These are phyloP conservation scores for Rosellinia necatrix DNA, from an alignment of 2,329 filamentous ascomycete species.

Conservation along the genomic window DNA sequence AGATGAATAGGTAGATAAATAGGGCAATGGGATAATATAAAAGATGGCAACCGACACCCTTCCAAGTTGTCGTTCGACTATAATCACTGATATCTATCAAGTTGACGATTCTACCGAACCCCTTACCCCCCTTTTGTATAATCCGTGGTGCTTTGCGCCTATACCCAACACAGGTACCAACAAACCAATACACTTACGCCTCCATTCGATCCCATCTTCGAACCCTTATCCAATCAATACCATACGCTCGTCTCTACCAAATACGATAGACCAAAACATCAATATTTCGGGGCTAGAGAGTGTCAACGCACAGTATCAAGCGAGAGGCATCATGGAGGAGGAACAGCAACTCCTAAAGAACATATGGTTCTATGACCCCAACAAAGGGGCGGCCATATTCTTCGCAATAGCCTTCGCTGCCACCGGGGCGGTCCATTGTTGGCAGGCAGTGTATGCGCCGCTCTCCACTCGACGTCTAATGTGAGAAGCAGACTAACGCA, in stretches of 20 bases:
- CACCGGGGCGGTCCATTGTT: conserved; percentile 47
- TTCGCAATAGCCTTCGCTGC: conserved; percentile 49
- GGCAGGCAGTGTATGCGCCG: conserved; percentile 52
- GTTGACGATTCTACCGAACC: neutral
- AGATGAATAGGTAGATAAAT: neutral
- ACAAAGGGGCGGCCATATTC: conserved; percentile 53
- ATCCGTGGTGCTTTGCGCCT: neutral
- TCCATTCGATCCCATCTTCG: too few species aligned
- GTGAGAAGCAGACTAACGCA: neutral
- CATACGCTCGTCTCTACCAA: neutral
- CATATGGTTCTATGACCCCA: conserved; percentile 53
- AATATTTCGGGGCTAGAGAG: neutral
- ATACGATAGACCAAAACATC: neutral
- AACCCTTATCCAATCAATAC: too few species aligned
- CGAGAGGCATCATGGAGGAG: conserved; percentile 36
- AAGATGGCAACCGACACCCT: neutral
- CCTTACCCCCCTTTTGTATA: neutral
- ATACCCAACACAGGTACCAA: neutral
- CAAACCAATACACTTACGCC: neutral
- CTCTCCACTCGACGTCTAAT: neutral
- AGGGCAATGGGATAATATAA: neutral
- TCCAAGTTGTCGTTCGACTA: neutral
- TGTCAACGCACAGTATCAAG: too few species aligned
- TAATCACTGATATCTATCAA: neutral
- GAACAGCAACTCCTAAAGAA: conserved; percentile 47